phyloP scores from a whole-genome alignment of 352 stramenopile genomes.

The Pythium rhizo-oryzae region DNA sequence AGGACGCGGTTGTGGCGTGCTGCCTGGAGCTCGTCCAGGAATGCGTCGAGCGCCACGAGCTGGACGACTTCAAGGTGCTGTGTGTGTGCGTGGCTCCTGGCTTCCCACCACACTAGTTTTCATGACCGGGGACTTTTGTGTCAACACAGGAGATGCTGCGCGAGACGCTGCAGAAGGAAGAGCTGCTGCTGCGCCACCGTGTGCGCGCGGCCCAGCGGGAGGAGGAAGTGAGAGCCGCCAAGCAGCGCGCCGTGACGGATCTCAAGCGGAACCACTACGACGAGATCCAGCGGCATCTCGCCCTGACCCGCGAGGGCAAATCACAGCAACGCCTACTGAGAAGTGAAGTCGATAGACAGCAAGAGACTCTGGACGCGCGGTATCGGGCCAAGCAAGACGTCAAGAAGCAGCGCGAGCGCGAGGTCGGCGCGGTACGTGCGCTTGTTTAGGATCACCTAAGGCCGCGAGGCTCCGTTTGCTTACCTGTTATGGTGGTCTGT shows the following conservation, averaged over 20 bases:
- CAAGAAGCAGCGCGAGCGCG: slow-evolving; percentile 26
- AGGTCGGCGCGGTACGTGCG: slow-evolving; percentile 17
- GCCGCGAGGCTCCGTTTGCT: neutral
- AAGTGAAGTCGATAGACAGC: slow-evolving; percentile 17
- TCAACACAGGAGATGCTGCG: slow-evolving; percentile 13
- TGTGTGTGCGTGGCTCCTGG: neutral
- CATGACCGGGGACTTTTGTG: neutral
- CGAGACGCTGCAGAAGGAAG: slow-evolving; percentile 22
- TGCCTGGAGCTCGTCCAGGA: slow-evolving; percentile 24
- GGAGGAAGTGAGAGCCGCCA: slow-evolving; percentile 14
- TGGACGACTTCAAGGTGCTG: slow-evolving; percentile 29
- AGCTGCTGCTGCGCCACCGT: slow-evolving; percentile 19
- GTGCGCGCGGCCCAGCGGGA: slow-evolving; percentile 23
- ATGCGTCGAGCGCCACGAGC: slow-evolving; percentile 11
- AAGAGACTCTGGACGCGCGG: slow-evolving; percentile 21
- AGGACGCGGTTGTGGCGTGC: slow-evolving; percentile 20
- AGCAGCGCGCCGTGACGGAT: slow-evolving; percentile 14
- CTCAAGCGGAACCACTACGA: slow-evolving; percentile 21
- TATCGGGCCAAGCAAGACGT: slow-evolving; percentile 1
- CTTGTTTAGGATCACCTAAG: neutral
- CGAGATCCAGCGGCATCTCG: slow-evolving; percentile 25
- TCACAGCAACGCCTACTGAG: slow-evolving; percentile 10
- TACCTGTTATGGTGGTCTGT: neutral
- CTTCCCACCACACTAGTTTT: neutral
- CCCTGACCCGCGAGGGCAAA: neutral